Evolutionary conservation across 1,139 yeast genomes (phyloP).

Genomic region (Suhomyces terraborum): DNA sequence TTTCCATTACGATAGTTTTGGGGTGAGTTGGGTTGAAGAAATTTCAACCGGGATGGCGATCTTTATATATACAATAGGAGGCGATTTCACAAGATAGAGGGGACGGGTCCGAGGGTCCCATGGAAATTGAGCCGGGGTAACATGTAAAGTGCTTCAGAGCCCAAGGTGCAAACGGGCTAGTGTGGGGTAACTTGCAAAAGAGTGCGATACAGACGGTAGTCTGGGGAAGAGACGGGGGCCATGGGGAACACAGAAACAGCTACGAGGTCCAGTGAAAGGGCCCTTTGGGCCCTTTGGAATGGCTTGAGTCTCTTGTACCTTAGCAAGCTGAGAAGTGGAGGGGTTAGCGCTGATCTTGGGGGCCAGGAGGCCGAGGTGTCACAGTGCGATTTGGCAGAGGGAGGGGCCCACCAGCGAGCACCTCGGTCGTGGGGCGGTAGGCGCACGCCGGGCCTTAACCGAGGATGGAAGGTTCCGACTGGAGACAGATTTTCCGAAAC

Average conservation of each 20-base stretch:
- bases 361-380: background rate
- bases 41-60: background rate
- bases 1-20: constrained; percentile 43
- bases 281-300: too few species aligned
- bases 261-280: too few species aligned
- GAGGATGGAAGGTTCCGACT: background rate
- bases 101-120: constrained; percentile 10
- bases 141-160: background rate
- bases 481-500: background rate
- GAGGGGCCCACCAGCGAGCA: too few species aligned
- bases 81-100: constrained; percentile 14
- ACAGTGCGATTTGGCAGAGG: too few species aligned
- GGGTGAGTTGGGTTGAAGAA: background rate
- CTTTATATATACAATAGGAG: constrained; percentile 6
- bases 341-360: background rate
- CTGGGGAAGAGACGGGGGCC: too few species aligned
- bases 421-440: background rate
- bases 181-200: constrained; percentile 4
- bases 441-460: background rate
- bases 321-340: too few species aligned
- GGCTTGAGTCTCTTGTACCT: too few species aligned
- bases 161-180: constrained; percentile 2
- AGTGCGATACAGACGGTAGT: background rate
- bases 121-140: constrained; percentile 5
- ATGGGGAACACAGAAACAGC: too few species aligned